Base-by-base conservation (phyloP, 2,329 filamentous ascomycete genomes). In the Ustilaginoidea virens region DNA sequence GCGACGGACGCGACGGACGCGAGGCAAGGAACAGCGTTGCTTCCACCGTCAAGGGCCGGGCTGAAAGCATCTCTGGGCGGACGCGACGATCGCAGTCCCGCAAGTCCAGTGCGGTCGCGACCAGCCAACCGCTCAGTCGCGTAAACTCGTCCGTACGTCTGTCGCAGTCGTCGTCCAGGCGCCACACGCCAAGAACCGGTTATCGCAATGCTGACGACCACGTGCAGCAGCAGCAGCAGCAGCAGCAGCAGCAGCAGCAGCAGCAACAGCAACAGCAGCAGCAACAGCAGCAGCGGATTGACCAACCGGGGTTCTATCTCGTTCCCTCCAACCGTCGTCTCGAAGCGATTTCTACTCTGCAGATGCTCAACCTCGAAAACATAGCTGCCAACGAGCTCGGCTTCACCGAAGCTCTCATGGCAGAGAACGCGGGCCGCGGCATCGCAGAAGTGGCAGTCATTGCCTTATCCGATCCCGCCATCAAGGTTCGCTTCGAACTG, bases 301-400 rank as follows among this genome's bases (percentile, higher is more conserved):
- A 52, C 10, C 53, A 48, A 25, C 46, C 56, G 1, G 64, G 66
- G 2, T 61, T 74, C 28, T 73, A 68, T 41, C 50, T 69, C 19
- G 43, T 63, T 12, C 62, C 60, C 7, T 69, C 68, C 2, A 63
- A 66, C 39, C 65, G 66, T 20, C 67, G 64, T 9, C 55, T 74
- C 17, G 72, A 77, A 41, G 60, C 69, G 5, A 69, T 78, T 17
- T 76, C 72, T 12, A 66, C 87, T 5, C 60, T 90, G 22, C 83
- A 92, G 46, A 90, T 94, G 71, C 69, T 92, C 17, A 87, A 90
- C 36, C 69, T 96, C 1, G 90, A 96, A 53, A 86, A 90, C 44
- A 80, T 92, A 32, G 85, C 86, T 0, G 77, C 85, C 34, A 78
- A 81, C 23, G 85, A 94, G 39, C 71, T 92, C 33, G 85, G 85